Evolutionary conservation across 1,139 yeast species (phyloP).

Genomic region (Sugiyamaella pinicola): DNA sequence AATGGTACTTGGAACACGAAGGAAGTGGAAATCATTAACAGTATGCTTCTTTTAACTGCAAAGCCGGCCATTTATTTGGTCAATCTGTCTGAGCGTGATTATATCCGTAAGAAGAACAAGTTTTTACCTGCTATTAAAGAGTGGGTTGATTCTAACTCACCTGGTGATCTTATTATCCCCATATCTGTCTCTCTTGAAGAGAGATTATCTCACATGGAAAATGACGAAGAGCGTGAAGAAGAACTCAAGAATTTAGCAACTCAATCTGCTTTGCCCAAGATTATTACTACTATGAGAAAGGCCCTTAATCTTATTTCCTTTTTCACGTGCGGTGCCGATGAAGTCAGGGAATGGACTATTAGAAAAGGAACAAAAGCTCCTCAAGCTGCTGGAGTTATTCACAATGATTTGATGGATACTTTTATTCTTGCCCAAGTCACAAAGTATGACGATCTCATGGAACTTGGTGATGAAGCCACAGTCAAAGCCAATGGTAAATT

Average conservation of each 20-base stretch:
- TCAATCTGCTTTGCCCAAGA: slow-evolving; percentile 80
- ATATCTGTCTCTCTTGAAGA: slow-evolving; percentile 92
- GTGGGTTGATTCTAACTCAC: slow-evolving; percentile 93
- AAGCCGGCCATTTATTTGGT: slow-evolving; percentile 95
- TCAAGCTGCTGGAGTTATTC: slow-evolving; percentile 92
- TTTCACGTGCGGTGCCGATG: slow-evolving; percentile 89
- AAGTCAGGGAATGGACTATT: slow-evolving; percentile 92
- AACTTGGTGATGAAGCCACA: slow-evolving; percentile 85
- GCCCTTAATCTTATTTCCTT: slow-evolving; percentile 75
- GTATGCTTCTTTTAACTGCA: slow-evolving; percentile 81
- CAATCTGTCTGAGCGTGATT: slow-evolving; percentile 91
- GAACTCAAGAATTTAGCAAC: slow-evolving; percentile 89
- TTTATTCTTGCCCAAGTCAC: slow-evolving; percentile 86
- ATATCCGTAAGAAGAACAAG: slow-evolving; percentile 97
- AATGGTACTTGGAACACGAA: slow-evolving; percentile 86
- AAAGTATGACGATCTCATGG: slow-evolving; percentile 71
- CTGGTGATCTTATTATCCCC: slow-evolving; percentile 95
- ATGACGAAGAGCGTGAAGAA: slow-evolving; percentile 88
- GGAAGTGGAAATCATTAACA: slow-evolving; percentile 86
- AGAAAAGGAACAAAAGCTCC: slow-evolving; percentile 79
- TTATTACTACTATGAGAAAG: slow-evolving; percentile 66
- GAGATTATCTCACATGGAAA: slow-evolving; percentile 82
- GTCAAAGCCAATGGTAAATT: slow-evolving; percentile 95
- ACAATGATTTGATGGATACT: slow-evolving; percentile 81
- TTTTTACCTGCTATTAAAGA: slow-evolving; percentile 86